phyloP scores from a whole-genome alignment of 148 eudicot species.

The Rhododendron simsii region DNA sequence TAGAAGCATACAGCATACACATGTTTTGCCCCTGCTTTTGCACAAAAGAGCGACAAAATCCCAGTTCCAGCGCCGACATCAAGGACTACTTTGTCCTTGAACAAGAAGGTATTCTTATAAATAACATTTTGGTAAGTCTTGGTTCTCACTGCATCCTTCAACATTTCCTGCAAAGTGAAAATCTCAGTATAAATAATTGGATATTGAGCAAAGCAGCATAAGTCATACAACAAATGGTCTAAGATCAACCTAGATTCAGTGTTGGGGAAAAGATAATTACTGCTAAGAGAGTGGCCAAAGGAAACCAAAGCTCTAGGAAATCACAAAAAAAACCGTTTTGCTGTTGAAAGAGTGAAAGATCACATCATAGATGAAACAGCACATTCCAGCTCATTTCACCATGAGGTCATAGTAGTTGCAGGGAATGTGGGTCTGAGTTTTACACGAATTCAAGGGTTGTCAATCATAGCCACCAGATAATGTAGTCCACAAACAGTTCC shows the following conservation, averaged over 20 bases:
- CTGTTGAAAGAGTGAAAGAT: background rate
- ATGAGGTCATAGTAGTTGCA: background rate
- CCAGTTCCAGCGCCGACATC: constrained; percentile 99
- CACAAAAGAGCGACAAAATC: constrained; percentile 93
- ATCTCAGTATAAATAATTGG: background rate
- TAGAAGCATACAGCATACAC: constrained; percentile 77
- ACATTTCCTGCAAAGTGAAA: constrained; percentile 75
- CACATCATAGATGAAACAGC: background rate
- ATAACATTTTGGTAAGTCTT: constrained; percentile 94
- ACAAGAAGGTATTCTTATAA: constrained; percentile 66
- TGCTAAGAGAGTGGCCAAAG: background rate
- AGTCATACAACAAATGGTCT: background rate
- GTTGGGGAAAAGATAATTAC: background rate
- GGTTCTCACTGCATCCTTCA: constrained; percentile 93
- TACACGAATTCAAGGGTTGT: background rate
- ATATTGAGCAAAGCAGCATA: background rate
- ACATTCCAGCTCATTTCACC: background rate
- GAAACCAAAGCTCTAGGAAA: background rate
- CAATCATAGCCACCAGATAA: background rate
- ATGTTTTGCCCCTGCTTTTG: constrained; percentile 98
- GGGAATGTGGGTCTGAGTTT: background rate
- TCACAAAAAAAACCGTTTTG: background rate
- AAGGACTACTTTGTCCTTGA: constrained; percentile 92
- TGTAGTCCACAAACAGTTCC: constrained; percentile 1
- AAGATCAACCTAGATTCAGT: background rate